Evolutionary conservation across 306 rosid species (phyloP).

Genomic region (Casuarina cunninghamiana): DNA sequence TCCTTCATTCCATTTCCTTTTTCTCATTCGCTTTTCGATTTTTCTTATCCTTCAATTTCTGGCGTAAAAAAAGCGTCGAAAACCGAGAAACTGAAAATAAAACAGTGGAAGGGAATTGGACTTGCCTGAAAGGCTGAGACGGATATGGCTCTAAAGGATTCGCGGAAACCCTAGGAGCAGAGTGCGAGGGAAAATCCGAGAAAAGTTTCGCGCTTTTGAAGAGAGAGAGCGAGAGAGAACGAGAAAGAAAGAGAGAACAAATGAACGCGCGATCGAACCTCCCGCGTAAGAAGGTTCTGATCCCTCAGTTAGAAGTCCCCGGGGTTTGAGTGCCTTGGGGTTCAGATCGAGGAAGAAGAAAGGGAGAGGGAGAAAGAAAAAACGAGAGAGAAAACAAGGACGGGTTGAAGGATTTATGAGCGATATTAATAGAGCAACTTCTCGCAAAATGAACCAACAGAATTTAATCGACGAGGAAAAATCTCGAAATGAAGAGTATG

Average conservation of each 20-base stretch:
- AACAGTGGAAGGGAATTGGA: background rate
- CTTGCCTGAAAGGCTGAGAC: conserved; percentile 35
- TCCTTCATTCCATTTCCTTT: background rate
- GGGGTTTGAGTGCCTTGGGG: conserved; percentile 22
- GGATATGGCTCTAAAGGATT: conserved; percentile 10
- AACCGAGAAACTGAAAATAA: conserved; percentile 6
- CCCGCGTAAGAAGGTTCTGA: background rate
- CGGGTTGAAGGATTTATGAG: background rate
- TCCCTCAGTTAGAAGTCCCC: conserved; percentile 19
- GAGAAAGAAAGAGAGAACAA: conserved; percentile 16
- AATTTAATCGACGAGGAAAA: background rate
- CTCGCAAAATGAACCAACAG: background rate
- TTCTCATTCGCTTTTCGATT: background rate
- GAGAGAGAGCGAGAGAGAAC: background rate
- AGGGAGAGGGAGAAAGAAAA: background rate
- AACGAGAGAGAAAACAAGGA: background rate
- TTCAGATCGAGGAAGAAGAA: conserved; percentile 38
- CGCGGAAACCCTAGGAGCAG: conserved; percentile 56
- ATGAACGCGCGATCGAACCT: conserved; percentile 33
- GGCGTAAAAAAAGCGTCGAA: conserved; percentile 11
- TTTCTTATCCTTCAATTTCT: conserved; percentile 6
- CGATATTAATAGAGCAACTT: background rate
- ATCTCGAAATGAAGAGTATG: too few relatives aligned
- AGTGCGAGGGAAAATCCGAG: conserved; percentile 5
- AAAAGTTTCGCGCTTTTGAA: conserved; percentile 1